These are phyloP conservation scores for Hemileccinum rubropunctum DNA, from an alignment of 768 basidiomycete species.

Conservation along the genomic window DNA sequence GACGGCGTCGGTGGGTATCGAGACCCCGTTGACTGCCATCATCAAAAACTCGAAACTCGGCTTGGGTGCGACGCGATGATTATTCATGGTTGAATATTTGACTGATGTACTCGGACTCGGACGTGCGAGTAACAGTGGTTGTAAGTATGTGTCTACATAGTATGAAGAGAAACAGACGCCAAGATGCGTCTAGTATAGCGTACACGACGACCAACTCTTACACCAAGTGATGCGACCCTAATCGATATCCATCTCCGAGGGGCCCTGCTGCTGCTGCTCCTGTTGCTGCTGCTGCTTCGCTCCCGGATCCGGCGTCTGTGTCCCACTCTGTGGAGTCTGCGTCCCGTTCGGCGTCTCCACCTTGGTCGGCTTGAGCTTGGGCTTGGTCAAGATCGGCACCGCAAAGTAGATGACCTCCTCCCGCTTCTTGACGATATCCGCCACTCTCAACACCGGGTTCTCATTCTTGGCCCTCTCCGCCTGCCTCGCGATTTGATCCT, in stretches of 20 bases:
- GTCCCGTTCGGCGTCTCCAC: slow-evolving; percentile 50
- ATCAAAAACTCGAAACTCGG: slow-evolving; percentile 87
- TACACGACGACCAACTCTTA: too few species aligned
- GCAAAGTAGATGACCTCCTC: slow-evolving; percentile 92
- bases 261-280: slow-evolving; percentile 36
- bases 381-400: slow-evolving; percentile 85
- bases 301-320: slow-evolving; percentile 52
- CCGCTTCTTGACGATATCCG: slow-evolving; percentile 85
- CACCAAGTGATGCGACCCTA: slow-evolving; percentile 34
- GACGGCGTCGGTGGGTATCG: slow-evolving; percentile 53
- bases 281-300: slow-evolving; percentile 27
- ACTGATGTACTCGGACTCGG: too few species aligned
- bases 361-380: slow-evolving; percentile 84
- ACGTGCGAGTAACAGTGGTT: too few species aligned
- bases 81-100: neutral
- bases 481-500: slow-evolving; percentile 87
- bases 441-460: slow-evolving; percentile 76
- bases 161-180: too few species aligned
- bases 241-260: slow-evolving; percentile 84
- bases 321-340: slow-evolving; percentile 69
- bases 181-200: too few species aligned
- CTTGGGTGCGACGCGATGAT: slow-evolving; percentile 55
- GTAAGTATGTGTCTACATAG: too few species aligned
- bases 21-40: slow-evolving; percentile 75
- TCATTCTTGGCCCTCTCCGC: slow-evolving; percentile 86